A percentile compares a stretch with the other conserved stretches of the same genome.
Conservation (phyloP, 1,284 basidiomycete species). For the Exobasidium cylindrosporum region DNA sequence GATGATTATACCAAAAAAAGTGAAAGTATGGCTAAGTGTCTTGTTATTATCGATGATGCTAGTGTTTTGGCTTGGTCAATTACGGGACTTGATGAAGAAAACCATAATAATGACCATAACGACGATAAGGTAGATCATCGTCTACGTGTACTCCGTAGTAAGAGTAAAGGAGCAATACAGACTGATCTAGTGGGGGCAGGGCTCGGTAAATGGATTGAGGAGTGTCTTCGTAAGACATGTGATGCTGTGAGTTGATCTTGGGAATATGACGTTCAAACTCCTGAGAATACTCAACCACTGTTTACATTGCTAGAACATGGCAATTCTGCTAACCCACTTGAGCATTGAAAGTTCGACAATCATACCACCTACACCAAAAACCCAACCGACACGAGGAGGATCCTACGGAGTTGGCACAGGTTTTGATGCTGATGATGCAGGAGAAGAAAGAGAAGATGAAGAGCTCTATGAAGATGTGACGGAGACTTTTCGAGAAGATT, state of each 20-base stretch:
- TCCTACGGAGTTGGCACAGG: conserved; percentile 10
- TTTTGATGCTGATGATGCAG: conserved; percentile 14
- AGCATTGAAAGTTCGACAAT: conserved; percentile 5
- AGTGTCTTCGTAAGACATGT: conserved; percentile 4
- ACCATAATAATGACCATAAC: background rate
- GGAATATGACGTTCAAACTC: no score
- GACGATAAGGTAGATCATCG: background rate
- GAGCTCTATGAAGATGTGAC: background rate
- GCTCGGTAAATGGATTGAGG: background rate
- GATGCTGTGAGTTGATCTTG: background rate
- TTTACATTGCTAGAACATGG: background rate
- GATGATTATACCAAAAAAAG: background rate
- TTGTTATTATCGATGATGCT: conserved; percentile 8
- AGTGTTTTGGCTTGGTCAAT: conserved; percentile 4
- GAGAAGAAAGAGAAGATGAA: conserved; percentile 12
- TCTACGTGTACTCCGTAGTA: background rate
- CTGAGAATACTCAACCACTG: no score
- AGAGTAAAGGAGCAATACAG: background rate
- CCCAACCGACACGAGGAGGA: conserved; percentile 4
- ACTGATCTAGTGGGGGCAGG: background rate
- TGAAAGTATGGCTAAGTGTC: background rate
- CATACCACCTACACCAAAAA: background rate
- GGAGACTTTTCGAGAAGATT: background rate
- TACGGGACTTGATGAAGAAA: background rate
- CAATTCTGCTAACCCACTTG: conserved; percentile 7